phyloP scores from a whole-genome alignment of 352 stramenopile genomes.

The Phytophthora colocasiae region DNA sequence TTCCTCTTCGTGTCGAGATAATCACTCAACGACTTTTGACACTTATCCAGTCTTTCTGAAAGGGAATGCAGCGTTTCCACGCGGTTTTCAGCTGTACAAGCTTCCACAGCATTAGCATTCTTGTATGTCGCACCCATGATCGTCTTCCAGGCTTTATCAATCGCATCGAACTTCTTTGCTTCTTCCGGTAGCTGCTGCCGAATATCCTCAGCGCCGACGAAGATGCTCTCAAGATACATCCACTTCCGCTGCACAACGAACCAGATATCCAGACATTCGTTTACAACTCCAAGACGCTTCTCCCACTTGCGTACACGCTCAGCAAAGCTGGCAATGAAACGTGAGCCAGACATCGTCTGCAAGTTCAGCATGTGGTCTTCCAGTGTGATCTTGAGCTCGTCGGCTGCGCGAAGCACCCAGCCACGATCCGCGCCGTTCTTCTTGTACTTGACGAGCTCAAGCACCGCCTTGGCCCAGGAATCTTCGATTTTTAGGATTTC shows the following conservation, averaged over 20 bases:
- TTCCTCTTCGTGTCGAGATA: slow-evolving; percentile 93
- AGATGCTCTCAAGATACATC: slow-evolving; percentile 97
- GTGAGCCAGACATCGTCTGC: slow-evolving; percentile 91
- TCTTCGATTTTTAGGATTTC: slow-evolving; percentile 94
- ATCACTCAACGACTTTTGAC: slow-evolving; percentile 91
- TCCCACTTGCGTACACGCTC: slow-evolving; percentile 94
- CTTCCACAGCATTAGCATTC: slow-evolving; percentile 92
- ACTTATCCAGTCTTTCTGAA: slow-evolving; percentile 90
- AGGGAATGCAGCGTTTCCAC: slow-evolving; percentile 90
- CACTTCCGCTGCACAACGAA: slow-evolving; percentile 95
- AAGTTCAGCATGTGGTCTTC: slow-evolving; percentile 92
- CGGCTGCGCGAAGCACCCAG: slow-evolving; percentile 83
- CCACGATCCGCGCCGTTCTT: slow-evolving; percentile 90
- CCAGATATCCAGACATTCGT: slow-evolving; percentile 93
- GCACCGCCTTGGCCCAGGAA: slow-evolving; percentile 86
- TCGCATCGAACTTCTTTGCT: slow-evolving; percentile 94
- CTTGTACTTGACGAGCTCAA: slow-evolving; percentile 94
- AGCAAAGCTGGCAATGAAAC: slow-evolving; percentile 91
- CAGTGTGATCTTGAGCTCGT: slow-evolving; percentile 84
- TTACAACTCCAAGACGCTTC: slow-evolving; percentile 89
- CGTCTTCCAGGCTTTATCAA: slow-evolving; percentile 93
- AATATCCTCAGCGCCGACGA: slow-evolving; percentile 94
- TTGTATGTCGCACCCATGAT: slow-evolving; percentile 94
- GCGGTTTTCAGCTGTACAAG: slow-evolving; percentile 88
- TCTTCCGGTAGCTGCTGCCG: slow-evolving; percentile 93